Evolutionary conservation across 768 basidiomycete species (phyloP), one percentile per base, ranked within the genome.

Genomic region (Psilocybe azurescens): DNA sequence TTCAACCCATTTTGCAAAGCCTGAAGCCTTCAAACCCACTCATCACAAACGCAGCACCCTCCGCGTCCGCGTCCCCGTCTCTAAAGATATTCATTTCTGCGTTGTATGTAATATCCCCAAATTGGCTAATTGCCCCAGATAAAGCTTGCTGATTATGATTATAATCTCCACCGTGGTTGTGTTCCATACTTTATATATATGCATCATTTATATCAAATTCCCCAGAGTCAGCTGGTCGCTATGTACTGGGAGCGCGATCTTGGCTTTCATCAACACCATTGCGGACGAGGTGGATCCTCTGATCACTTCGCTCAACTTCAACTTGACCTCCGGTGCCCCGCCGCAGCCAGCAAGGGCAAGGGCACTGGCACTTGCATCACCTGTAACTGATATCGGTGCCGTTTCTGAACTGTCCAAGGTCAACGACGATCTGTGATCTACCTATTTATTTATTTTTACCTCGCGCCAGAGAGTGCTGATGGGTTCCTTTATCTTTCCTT

Each of bases 231-330:
- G 33, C 33, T 53, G 52, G n/a, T 16, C 52, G 33, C 52, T 13
- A 5, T 13, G 36, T 18, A 38, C 33, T 8, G 52, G 55, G 28
- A 30, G 6, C 20, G 39, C 55, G 2, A 56, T 46, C 6, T 56
- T 56, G 44, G 41, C 44, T 2, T 56, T 56, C 39, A 41, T 46
- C 44, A 46, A 56, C 24, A 46, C 55, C 55, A 46, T 56, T 16
- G 18, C 55, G 44, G 28, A 55, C 3, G 18, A 36, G 20, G 53
- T 56, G 24, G 55, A 56, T 32, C 41, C 55, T 14, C 39, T 56
- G 8, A 56, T 47, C 41, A 46, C 16, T 10, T 46, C 55, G 10
- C 55, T 47, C 55, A n/a, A 33, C 24, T 49, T 10, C 44, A 28
- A 16, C 11, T 7, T 41, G 32, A 14, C 56, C 29, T 16, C 48